Base-by-base conservation (phyloP, 176 grass and related monocot genomes). In the Juncus inflexus region DNA sequence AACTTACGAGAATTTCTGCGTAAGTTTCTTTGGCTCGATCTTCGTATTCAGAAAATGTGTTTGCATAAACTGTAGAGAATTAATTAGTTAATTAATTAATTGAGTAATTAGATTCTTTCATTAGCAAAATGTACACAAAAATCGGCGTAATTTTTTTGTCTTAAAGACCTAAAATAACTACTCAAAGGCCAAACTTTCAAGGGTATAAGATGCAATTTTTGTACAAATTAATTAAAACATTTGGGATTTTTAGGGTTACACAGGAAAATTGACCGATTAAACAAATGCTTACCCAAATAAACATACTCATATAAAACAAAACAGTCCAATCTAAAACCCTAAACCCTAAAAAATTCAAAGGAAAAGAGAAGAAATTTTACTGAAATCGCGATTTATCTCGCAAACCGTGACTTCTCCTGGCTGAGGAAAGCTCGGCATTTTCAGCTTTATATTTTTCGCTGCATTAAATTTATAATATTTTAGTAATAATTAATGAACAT, bases 321-420 rank as follows among this genome's bases (percentile, higher is more conserved):
- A 28, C 37, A 8, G 9, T 3, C 12, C 8, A 50, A 50, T 15
- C 3, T 3, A 50, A 65, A 66, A 19, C 4, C 38, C 40, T 15
- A 13, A 40, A 16, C 15, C 12, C 16, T 2, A 53, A 49, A n/a
- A 53, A 12, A 52, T 68, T 54, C 15, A 35, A 68, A 74, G 14
- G 4, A 37, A 2, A 38, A 12, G 9, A 14, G 0, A 36, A 35
- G 2, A 58, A 60, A 64, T 28, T 13, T 11, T 75, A 96, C 94
- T 75, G 11, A 97, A 79, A 76, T 89, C 79, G 56, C 94, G 94
- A 82, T 86, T 97, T 67, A 97, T 89, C 66, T 97, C 94, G 79
- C 94, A 97, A 60, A 97, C 13, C 75, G 94, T 97, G 77, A 91
- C 74, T 59, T 50, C 80, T 72, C 94, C 94, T 2, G 77, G 82